Evolutionary conservation across 345 rosid species (phyloP).

Genomic region (Euphorbia peplus): DNA sequence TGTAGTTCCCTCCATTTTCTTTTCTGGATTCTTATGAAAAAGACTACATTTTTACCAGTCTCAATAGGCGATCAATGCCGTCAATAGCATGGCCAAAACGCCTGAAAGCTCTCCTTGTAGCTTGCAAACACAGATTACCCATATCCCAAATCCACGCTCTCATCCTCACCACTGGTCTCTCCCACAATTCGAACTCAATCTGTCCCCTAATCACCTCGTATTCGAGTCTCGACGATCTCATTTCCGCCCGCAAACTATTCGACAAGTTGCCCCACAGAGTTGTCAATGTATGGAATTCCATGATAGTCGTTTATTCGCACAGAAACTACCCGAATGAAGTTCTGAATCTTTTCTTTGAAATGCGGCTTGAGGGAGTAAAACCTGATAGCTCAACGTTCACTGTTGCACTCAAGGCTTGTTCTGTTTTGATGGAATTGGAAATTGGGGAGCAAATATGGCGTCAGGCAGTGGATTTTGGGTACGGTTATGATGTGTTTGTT

Average conservation of each 20-base stretch:
- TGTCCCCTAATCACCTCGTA: slow-evolving; percentile 33
- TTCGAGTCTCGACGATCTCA: slow-evolving; percentile 33
- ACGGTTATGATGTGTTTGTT: slow-evolving; percentile 58
- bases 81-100: slow-evolving; percentile 34
- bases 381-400: slow-evolving; percentile 83
- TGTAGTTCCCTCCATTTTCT: no score
- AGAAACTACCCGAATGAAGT: slow-evolving; percentile 38
- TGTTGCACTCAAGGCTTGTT: slow-evolving; percentile 62
- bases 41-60: no score
- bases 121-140: slow-evolving; percentile 32
- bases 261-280: slow-evolving; percentile 50
- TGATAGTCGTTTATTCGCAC: slow-evolving; percentile 55
- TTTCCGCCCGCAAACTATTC: slow-evolving; percentile 51
- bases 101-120: slow-evolving; percentile 41
- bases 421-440: slow-evolving; percentile 38
- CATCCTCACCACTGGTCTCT: slow-evolving; percentile 34
- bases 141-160: slow-evolving; percentile 46
- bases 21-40: no score
- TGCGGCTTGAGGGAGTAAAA: slow-evolving; percentile 43
- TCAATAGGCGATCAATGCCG: slow-evolving; percentile 11
- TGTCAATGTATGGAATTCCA: slow-evolving; percentile 51
- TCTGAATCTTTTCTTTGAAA: slow-evolving; percentile 45
- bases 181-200: slow-evolving; percentile 22
- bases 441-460: slow-evolving; percentile 53
- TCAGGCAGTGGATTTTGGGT: slow-evolving; percentile 55